Conservation (phyloP, 768 basidiomycete genomes). For the Strobilomyces echinocephalus region DNA sequence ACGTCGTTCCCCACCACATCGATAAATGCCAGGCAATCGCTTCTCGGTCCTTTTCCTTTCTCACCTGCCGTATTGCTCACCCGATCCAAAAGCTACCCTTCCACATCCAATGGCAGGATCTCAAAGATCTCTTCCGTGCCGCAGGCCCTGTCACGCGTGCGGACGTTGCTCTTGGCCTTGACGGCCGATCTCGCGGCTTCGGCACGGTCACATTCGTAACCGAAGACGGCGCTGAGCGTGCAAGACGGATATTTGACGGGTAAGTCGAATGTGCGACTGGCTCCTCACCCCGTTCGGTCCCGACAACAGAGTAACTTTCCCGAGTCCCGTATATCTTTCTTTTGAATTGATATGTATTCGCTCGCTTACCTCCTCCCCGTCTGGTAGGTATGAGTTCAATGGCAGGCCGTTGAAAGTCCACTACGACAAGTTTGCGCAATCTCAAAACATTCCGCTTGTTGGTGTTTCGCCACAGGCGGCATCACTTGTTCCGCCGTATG, state of each 20-base stretch:
- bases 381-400: conserved; percentile 75
- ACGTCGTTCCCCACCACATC: conserved; percentile 30
- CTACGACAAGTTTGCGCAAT: conserved; percentile 74
- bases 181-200: conserved; percentile 87
- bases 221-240: conserved; percentile 78
- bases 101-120: conserved; percentile 96
- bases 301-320: background rate
- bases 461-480: conserved; percentile 21
- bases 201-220: conserved; percentile 87
- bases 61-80: conserved; percentile 14
- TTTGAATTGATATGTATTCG: background rate
- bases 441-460: conserved; percentile 23
- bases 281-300: background rate
- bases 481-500: conserved; percentile 18
- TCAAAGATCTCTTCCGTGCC: conserved; percentile 92
- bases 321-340: background rate
- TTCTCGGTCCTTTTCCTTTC: background rate
- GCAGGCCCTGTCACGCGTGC: conserved; percentile 89
- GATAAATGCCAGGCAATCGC: conserved; percentile 1
- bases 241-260: conserved; percentile 89
- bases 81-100: conserved; percentile 67
- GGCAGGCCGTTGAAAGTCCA: conserved; percentile 86
- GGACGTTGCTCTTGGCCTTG: conserved; percentile 82
- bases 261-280: conserved; percentile 34
- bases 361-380: conserved; percentile 5